These are phyloP conservation scores for Flaveria trinervia DNA, from an alignment of 129 eudicot species.

Conservation along the genomic window DNA sequence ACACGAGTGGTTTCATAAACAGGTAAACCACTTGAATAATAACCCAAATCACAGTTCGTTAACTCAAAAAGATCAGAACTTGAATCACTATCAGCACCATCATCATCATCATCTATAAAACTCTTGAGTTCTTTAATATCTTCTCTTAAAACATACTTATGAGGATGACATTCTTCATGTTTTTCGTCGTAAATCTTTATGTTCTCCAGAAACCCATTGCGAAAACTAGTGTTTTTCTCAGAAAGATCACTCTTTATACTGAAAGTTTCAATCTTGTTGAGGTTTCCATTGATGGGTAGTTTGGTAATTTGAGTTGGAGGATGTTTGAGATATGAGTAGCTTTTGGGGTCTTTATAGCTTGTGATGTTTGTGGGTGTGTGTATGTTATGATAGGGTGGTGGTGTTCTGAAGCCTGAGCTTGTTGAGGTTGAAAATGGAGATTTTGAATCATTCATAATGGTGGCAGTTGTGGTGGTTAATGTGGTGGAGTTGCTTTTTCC, in stretches of 20 bases:
- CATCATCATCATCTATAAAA: constrained; percentile 41
- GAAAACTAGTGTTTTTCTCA: constrained; percentile 37
- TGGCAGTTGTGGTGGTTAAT: constrained; percentile 5
- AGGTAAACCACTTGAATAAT: constrained; percentile 67
- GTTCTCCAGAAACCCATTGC: constrained; percentile 33
- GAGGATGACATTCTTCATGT: constrained; percentile 9
- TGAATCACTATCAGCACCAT: constrained; percentile 87
- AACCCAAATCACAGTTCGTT: constrained; percentile 66
- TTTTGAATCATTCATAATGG: constrained; percentile 38
- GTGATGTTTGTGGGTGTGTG: constrained; percentile 57
- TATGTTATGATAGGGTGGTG: constrained; percentile 50
- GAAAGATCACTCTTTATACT: constrained; percentile 31
- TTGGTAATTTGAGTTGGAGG: constrained; percentile 29
- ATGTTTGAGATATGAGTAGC: constrained; percentile 38
- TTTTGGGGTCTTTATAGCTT: constrained; percentile 39
- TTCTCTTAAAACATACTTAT: constrained; percentile 24
- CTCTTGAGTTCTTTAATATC: constrained; percentile 40
- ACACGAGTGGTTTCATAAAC: constrained; percentile 85
- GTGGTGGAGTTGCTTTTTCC: constrained; percentile 12
- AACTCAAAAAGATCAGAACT: constrained; percentile 96
- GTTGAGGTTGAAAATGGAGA: constrained; percentile 50
- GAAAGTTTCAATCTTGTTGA: constrained; percentile 44
- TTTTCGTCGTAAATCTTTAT: constrained; percentile 24
- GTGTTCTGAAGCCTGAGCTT: constrained; percentile 72
- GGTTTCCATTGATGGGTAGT: constrained; percentile 34